Evolutionary conservation across 2,329 filamentous ascomycete species (phyloP), one percentile per base, ranked within the genome.

Genomic region (Bipolaris bicolor): DNA sequence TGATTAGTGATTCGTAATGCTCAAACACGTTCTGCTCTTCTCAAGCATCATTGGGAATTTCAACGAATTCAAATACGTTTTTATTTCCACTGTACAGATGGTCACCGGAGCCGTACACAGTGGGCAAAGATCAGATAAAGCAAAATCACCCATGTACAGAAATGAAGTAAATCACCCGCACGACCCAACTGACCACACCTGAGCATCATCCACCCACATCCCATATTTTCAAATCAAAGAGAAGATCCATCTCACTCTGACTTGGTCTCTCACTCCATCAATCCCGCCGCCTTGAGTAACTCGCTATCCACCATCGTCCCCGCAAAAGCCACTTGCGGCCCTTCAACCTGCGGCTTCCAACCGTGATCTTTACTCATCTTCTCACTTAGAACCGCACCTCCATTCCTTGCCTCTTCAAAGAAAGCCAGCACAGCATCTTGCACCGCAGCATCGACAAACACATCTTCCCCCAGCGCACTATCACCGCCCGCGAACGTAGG

Each of bases 401-500:
- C 20, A n/a, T 76, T 69, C 5, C 84, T 82, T 11, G 89, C 81
- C 36, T 84, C 78, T 47, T 86, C 77, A 34, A 92, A 79, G 82
- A 88, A 92, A 37, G 78, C 73, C 2, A 91, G 73, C 24, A 90
- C 83, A 2, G 78, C 73, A 11, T 71, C 65, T 61, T 85, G 83
- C 0, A 84, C 82, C 10, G 71, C 73, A 11, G 88, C 79, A 18
- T 68, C 29, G 1, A 70, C 69, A 50, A 93, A 81, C 59, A 91
- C 83, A 36, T 80, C 79, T 72, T 96, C 90, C 7, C 78, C 78
- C 67, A 86, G 80, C 33, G 80, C 70, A 1, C 76, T 66, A 60
- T 90, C 86, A 3, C 88, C 88, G 1, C 88, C 84, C n/a, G 88
- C 88, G 74, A 89, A 89, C 60, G 87, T 68, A 3, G 70, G 68